These are phyloP conservation scores for Viola pubescens DNA, from an alignment of 441 rosid genomes.

Conservation along the genomic window DNA sequence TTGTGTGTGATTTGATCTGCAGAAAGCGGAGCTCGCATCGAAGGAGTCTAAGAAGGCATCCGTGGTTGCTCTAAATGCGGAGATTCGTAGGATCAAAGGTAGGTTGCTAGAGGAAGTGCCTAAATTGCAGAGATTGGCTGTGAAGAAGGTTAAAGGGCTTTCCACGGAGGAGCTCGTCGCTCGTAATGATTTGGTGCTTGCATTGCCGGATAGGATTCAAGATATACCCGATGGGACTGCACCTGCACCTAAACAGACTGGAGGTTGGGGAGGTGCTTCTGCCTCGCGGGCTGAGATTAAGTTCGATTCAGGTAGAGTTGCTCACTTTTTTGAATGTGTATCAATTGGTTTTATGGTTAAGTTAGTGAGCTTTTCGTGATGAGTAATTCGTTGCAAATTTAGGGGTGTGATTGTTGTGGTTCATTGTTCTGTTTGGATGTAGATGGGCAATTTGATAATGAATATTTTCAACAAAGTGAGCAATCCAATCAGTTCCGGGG, in stretches of 20 bases:
- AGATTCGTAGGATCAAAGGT: slow-evolving; percentile 85
- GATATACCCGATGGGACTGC: slow-evolving; percentile 88
- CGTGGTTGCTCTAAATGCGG: slow-evolving; percentile 84
- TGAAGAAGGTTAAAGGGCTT: slow-evolving; percentile 93
- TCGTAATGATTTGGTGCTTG: slow-evolving; percentile 89
- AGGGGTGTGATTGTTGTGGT: not conserved
- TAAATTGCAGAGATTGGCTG: slow-evolving; percentile 85
- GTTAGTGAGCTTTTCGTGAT: no score
- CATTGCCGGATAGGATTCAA: slow-evolving; percentile 83
- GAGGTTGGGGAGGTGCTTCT: slow-evolving; percentile 63
- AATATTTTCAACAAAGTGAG: slow-evolving; percentile 75
- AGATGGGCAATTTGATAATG: slow-evolving; percentile 75
- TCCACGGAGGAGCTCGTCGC: slow-evolving; percentile 80
- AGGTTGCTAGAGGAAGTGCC: slow-evolving; percentile 83
- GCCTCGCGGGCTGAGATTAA: slow-evolving; percentile 72
- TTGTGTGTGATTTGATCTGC: slow-evolving; percentile 12
- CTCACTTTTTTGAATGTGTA: slow-evolving; percentile 2
- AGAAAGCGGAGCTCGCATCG: slow-evolving; percentile 81
- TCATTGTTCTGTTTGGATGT: slow-evolving; percentile 4
- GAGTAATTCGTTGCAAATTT: not conserved
- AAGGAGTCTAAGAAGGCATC: slow-evolving; percentile 78
- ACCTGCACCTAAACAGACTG: slow-evolving; percentile 62
- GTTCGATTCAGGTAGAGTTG: slow-evolving; percentile 74
- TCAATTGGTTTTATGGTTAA: not conserved
- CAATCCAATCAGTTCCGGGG: slow-evolving; percentile 68